Evolutionary conservation across 2,329 filamentous ascomycete species (phyloP).

Genomic region (Stemphylium vesicarium): DNA sequence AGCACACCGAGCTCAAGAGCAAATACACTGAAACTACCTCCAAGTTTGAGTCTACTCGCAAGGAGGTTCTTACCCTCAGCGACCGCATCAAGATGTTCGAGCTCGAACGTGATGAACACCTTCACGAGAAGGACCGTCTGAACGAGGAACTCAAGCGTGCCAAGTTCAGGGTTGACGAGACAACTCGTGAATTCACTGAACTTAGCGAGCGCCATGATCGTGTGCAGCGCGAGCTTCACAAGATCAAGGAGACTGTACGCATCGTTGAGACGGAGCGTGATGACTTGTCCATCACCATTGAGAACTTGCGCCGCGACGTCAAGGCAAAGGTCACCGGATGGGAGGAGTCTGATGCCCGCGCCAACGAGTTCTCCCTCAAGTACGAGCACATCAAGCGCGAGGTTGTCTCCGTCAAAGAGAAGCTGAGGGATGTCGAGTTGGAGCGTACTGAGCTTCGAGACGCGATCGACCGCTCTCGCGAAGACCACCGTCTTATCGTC

Average conservation of each 20-base stretch:
- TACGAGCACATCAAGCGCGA: conserved; percentile 34
- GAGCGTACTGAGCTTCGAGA: conserved; percentile 29
- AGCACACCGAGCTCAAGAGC: conserved; percentile 36
- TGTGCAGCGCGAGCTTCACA: conserved; percentile 27
- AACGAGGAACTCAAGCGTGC: conserved; percentile 31
- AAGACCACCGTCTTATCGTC: conserved; percentile 28
- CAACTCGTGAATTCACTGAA: conserved; percentile 29
- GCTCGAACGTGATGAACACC: conserved; percentile 30
- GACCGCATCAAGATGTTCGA: conserved; percentile 34
- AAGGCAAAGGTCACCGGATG: conserved; percentile 26
- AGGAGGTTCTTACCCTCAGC: conserved; percentile 26
- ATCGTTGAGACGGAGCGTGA: conserved; percentile 30
- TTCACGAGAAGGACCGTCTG: conserved; percentile 34
- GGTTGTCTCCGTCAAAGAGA: conserved; percentile 32
- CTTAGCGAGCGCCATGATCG: conserved; percentile 31
- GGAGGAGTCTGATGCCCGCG: conserved; percentile 32
- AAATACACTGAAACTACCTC: conserved; percentile 22
- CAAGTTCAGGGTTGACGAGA: conserved; percentile 26
- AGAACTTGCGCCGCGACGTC: conserved; percentile 30
- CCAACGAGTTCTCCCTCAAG: conserved; percentile 26
- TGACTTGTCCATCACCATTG: conserved; percentile 26
- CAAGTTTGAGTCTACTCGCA: conserved; percentile 30
- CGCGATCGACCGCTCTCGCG: conserved; percentile 21
- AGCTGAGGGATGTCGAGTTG: conserved; percentile 24
- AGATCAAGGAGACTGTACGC: conserved; percentile 30